phyloP scores from a whole-genome alignment of 2,329 filamentous ascomycete species.

The Ceratocystis albifundus region DNA sequence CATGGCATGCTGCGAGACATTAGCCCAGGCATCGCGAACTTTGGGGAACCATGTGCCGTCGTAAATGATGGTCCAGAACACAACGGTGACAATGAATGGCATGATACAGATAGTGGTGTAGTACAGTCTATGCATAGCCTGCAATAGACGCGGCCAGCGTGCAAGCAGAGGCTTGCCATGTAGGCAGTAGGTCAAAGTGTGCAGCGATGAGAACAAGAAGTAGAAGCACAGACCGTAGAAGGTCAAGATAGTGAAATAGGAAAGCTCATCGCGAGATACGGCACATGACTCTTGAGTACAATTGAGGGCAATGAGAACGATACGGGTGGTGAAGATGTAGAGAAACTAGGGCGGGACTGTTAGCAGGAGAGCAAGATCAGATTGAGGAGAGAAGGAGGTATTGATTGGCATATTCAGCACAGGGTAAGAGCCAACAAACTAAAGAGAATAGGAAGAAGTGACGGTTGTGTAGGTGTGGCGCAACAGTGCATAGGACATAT shows the following conservation, averaged over 20 bases:
- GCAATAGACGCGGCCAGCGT: slow-evolving; percentile 48
- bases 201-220: slow-evolving; percentile 53
- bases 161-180: slow-evolving; percentile 45
- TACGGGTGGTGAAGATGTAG: slow-evolving; percentile 58
- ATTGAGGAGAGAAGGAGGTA: no score
- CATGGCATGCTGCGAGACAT: slow-evolving; percentile 62
- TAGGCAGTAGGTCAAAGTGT: slow-evolving; percentile 56
- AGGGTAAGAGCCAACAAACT: no score
- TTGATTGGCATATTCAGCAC: not conserved
- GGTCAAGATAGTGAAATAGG: slow-evolving; percentile 70
- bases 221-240: slow-evolving; percentile 80
- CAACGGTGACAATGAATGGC: slow-evolving; percentile 58
- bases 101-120: slow-evolving; percentile 52
- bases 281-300: slow-evolving; percentile 40
- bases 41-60: slow-evolving; percentile 38
- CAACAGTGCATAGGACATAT: not conserved
- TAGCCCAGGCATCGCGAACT: slow-evolving; percentile 48
- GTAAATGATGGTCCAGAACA: slow-evolving; percentile 58
- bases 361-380: not conserved
- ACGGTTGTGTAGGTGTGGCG: no score
- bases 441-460: not conserved
- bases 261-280: slow-evolving; percentile 49
- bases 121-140: slow-evolving; percentile 52
- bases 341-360: slow-evolving; percentile 35
- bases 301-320: slow-evolving; percentile 58